Evolutionary conservation across 441 rosid species (phyloP), one percentile per base, ranked within the genome.

Genomic region (Omphalea diandra): DNA sequence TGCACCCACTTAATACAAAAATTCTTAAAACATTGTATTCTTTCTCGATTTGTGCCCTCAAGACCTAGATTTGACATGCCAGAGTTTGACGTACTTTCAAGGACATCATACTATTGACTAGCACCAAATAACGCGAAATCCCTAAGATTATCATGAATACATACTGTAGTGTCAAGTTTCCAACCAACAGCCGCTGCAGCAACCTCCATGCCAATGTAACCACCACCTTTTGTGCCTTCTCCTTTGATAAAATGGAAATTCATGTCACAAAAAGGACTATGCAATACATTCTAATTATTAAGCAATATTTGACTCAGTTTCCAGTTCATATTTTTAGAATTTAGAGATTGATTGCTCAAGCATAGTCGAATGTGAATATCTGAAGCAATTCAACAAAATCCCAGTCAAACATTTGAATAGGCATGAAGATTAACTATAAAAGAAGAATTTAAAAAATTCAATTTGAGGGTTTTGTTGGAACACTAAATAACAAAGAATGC

Each of bases 181-280:
- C 98, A 94, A 4, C 83, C 96, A 46, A 85, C 96, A 75, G 97
- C 83, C 52, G 95, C 98, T 20, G 97, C 98, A 61, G 97, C 98
- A 68, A 94, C 95, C 85, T 94, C 97, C 98, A 94, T 94, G 69
- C 98, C 98, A 33, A 94, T 94, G 77, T 94, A 94, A 66, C 98
- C 98, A 87, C 97, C 36, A 94, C 77, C 76, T 91, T 94, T 79
- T 79, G 74, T 54, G 98, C 82, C 74, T 86, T 91, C 70, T 79
- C 90, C 97, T 94, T 63, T 27, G 63, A 77, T 47, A 68, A 62
- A 65, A 71, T 60, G 26, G 62, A 71, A 75, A 50, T 9, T 46
- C 64, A 76, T 77, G 14, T 53, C 47, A 71, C 35, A 65, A 49
- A 4, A 63, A 69, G 71, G 15, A 33, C 27, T 36, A 63, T 24